A percentile compares a stretch with the other conserved stretches of the same genome.
Evolutionary conservation across 208 protist genomes (phyloP).

Genomic region (Angomonas ambiguus): DNA sequence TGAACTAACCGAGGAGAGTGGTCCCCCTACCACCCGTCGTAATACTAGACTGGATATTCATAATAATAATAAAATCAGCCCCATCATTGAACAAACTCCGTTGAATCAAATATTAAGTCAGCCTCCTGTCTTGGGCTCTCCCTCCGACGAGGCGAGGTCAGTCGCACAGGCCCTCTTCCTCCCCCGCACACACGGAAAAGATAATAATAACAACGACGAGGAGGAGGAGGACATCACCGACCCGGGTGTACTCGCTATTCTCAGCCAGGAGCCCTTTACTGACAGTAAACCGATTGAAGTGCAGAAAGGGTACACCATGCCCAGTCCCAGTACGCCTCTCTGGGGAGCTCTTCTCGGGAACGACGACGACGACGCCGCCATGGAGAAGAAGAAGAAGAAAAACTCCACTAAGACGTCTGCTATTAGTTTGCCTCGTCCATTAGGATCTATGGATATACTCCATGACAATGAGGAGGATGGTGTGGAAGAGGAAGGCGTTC

Average conservation of each 20-base stretch:
- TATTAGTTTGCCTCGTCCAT: neutral
- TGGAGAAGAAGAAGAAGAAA: constrained; percentile 11
- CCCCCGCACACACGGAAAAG: neutral
- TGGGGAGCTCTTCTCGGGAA: constrained; percentile 37
- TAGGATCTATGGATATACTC: neutral
- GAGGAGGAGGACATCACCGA: neutral
- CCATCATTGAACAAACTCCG: neutral
- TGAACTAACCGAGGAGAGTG: neutral
- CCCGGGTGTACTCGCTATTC: neutral
- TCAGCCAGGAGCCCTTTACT: constrained; percentile 2
- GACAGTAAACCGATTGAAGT: neutral
- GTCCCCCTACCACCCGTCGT: neutral
- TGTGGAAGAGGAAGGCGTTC: neutral
- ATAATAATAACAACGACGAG: neutral
- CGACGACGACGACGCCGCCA: neutral
- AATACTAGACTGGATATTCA: too few species aligned
- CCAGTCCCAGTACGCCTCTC: constrained; percentile 58
- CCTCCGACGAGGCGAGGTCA: neutral
- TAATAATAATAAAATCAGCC: neutral
- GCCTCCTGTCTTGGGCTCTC: neutral
- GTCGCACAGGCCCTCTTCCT: constrained; percentile 1
- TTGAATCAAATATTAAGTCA: neutral
- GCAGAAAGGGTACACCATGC: constrained; percentile 24
- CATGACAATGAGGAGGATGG: neutral
- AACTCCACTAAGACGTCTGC: too few species aligned